phyloP scores from a whole-genome alignment of 306 rosid species.

The Quercus parvula region DNA sequence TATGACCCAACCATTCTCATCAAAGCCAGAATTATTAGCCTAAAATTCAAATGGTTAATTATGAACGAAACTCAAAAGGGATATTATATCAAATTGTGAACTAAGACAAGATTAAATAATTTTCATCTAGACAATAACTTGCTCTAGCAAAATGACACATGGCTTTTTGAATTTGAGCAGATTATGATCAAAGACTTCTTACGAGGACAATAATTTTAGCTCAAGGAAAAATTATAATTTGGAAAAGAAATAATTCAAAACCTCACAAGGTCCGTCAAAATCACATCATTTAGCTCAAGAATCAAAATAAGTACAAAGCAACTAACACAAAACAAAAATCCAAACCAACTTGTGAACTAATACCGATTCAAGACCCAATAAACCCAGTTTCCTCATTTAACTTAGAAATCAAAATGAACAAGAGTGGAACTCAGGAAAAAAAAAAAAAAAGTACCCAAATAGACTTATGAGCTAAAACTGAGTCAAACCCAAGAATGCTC shows the following conservation, averaged over 20 bases:
- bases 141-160: no score
- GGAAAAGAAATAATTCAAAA: not conserved
- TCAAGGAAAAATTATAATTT: not conserved
- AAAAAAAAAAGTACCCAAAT: not conserved
- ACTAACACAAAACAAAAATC: not conserved
- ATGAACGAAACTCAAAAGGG: no score
- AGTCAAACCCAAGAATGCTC: not conserved
- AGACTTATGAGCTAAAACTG: not conserved
- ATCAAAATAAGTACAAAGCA: not conserved
- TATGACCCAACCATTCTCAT: not conserved
- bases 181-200: no score
- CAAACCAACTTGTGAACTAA: not conserved
- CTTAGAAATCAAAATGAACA: not conserved
- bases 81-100: no score
- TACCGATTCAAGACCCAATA: not conserved
- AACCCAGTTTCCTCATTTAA: not conserved
- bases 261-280: not conserved
- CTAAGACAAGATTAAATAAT: no score
- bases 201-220: no score
- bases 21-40: not conserved
- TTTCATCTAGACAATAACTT: no score
- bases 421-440: not conserved
- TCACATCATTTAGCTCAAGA: not conserved
- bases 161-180: no score
- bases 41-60: no score